Conservation (phyloP, 345 rosid genomes). For the Brassica rapa region DNA sequence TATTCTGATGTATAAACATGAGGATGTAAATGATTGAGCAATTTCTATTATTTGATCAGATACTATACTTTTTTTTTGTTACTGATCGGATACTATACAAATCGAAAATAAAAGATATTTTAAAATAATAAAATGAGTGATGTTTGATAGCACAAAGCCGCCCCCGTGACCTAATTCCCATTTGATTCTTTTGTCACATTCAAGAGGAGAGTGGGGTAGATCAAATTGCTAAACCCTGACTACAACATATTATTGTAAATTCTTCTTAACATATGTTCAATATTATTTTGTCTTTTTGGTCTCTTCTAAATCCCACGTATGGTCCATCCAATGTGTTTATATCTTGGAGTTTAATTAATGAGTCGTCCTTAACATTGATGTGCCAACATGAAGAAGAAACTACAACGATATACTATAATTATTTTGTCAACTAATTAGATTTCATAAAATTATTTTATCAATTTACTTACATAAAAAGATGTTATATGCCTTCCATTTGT, state of each 20-base stretch:
- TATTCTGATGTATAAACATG: constrained; percentile 13
- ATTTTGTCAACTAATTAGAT: not conserved
- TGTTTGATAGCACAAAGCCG: constrained; percentile 46
- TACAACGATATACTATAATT: constrained; percentile 12
- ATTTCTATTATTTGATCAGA: constrained; percentile 43
- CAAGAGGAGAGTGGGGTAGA: constrained; percentile 42
- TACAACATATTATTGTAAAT: constrained; percentile 43
- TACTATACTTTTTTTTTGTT: not conserved
- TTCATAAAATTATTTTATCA: not conserved
- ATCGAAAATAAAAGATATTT: not conserved
- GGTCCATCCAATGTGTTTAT: constrained; percentile 39
- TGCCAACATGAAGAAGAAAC: constrained; percentile 32
- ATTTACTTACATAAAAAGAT: not conserved
- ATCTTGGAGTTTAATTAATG: constrained; percentile 43
- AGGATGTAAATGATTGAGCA: constrained; percentile 39
- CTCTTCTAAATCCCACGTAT: constrained; percentile 30
- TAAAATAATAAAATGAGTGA: not conserved
- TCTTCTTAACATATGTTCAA: constrained; percentile 36
- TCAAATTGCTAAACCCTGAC: constrained; percentile 43
- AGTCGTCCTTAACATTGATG: constrained; percentile 35
- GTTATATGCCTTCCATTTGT: not conserved
- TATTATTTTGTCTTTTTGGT: constrained; percentile 42
- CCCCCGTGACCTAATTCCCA: constrained; percentile 46
- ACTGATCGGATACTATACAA: constrained; percentile 32
- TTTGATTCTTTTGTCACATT: constrained; percentile 45